Base-by-base conservation (phyloP, 2,329 filamentous ascomycete genomes). In the Xylariaceae sp. region DNA sequence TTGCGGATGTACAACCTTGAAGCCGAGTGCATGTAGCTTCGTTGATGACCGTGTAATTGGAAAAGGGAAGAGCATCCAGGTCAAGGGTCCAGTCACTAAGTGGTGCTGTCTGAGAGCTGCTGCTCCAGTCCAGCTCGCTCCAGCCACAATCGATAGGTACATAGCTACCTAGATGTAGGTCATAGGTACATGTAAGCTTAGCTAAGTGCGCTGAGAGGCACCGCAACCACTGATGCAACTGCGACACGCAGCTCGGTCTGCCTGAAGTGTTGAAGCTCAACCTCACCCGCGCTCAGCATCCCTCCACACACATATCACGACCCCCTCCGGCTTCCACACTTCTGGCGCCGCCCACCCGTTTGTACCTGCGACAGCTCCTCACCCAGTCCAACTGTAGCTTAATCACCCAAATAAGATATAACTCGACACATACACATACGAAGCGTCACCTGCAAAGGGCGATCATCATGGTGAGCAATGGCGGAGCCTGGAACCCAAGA, bases 191-290 rank as follows among this genome's bases (percentile, higher is more conserved):
- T 44, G 18, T 14, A 15, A 3, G 4, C 33, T 15, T 5, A 3
- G 3, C 33, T 36, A 36, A 10, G 33, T 36, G 15, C 5, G 3
- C 3, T 9, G 9, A 4, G 33, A 5, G 10, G 5, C 33, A 5
- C 22, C 22, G 39, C 42, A 33, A 17, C 39, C 45, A 36, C 53
- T 55, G 51, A 55, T 58, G 55, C 50, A 57, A 56, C 56, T 56
- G 48, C 58, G 58, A 64, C 61, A 56, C 61, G 60, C 58, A 62
- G 60, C 61, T 64, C 58, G 54, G 55, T 59, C 55, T 63, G 61
- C 60, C 61, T 62, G 52, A 56, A 59, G 57, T 53, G 56, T 45
- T 44, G 22, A 27, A 27, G 22, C 22, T 27, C 22, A 27, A 4
- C 22, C 22, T 27, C 22, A 27, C 22, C 22, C 7, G 22, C 22